Evolutionary conservation across 2,329 filamentous ascomycete genomes (phyloP).

Genomic region (Hypoxylon sp.): DNA sequence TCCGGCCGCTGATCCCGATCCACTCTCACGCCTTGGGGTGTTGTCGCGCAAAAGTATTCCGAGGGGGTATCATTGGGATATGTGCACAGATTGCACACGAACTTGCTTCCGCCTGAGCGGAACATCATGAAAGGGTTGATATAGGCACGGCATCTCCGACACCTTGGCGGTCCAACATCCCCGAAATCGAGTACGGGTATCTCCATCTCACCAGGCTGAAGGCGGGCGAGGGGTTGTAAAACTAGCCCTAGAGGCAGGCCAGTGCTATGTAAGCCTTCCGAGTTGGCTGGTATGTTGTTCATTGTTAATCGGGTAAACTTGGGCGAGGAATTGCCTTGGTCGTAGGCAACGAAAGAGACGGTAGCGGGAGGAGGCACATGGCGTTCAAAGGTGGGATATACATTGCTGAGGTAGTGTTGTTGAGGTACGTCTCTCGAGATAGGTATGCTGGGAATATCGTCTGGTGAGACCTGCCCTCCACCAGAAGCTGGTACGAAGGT

Average conservation of each 20-base stretch:
- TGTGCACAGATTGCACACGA: slow-evolving; percentile 97
- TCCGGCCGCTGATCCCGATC: slow-evolving; percentile 93
- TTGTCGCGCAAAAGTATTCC: slow-evolving; percentile 94
- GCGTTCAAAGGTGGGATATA: slow-evolving; percentile 96
- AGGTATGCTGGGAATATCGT: slow-evolving; percentile 94
- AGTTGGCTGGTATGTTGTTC: slow-evolving; percentile 90
- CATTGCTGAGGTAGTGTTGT: slow-evolving; percentile 85
- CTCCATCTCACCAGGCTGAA: slow-evolving; percentile 86
- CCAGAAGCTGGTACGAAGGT: slow-evolving; percentile 72
- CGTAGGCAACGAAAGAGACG: slow-evolving; percentile 91
- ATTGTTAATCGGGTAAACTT: slow-evolving; percentile 93
- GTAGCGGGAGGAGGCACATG: slow-evolving; percentile 91
- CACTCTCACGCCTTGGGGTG: slow-evolving; percentile 86
- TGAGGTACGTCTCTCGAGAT: slow-evolving; percentile 85
- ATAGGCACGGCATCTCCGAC: slow-evolving; percentile 92
- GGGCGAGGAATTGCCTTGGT: slow-evolving; percentile 96
- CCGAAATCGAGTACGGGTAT: slow-evolving; percentile 97
- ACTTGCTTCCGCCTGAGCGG: slow-evolving; percentile 92
- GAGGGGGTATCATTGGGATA: slow-evolving; percentile 94
- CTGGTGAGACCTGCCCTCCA: slow-evolving; percentile 85
- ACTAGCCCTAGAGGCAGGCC: slow-evolving; percentile 89
- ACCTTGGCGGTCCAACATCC: slow-evolving; percentile 89
- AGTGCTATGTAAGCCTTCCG: slow-evolving; percentile 84
- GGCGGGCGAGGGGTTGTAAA: slow-evolving; percentile 86
- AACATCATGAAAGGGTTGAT: slow-evolving; percentile 99